Base-by-base conservation (phyloP, 495 filamentous ascomycete species). In the Durotheca rogersii region DNA sequence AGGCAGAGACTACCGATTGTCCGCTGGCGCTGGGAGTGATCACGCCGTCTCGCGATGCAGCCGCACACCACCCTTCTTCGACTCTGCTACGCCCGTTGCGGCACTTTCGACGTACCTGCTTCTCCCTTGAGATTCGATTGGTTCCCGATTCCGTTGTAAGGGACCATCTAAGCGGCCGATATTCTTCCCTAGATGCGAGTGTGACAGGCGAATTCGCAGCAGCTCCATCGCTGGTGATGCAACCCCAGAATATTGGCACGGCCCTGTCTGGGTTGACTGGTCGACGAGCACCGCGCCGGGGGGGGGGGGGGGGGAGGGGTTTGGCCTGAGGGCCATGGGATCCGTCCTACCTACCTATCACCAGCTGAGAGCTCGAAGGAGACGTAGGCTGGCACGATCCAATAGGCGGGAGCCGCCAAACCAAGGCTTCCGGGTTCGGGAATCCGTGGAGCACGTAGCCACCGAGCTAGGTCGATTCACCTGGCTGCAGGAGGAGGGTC, bases 51-150 rank as follows among this genome's bases (percentile, higher is more conserved):
- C 18, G 14, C 47, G n/a, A 31, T 50, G 47, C 47, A 47, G 47
- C 51, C 43, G 47, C 51, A 60, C 56, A 60, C 56, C 51, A 55
- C 35, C 51, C 47, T 51, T n/a, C n/a, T n/a, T n/a, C n/a, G n/a
- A n/a, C 45, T 49, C 30, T 51, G 16, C 21, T 21, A 41, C 47
- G 34, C 41, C 56, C 41, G 51, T 56, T 51, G 46, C 50, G 41
- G 47, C 51, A 20, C 27, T 33, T n/a, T 21, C 14, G 32, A 47
- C 33, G 56, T 60, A 60, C 56, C 56, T 60, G 56, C 56, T 56
- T 56, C 42, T 56, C 38, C 37, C 42, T 48, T 31, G 17, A 42
- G 30, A 45, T 16, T 51, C 51, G 17, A 56, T 56, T 60, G 56
- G 56, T 56, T 48, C 56, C 56, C 42, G 29, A 50, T 50, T 44